phyloP scores from a whole-genome alignment of 768 basidiomycete species.

The Collybia nuda region DNA sequence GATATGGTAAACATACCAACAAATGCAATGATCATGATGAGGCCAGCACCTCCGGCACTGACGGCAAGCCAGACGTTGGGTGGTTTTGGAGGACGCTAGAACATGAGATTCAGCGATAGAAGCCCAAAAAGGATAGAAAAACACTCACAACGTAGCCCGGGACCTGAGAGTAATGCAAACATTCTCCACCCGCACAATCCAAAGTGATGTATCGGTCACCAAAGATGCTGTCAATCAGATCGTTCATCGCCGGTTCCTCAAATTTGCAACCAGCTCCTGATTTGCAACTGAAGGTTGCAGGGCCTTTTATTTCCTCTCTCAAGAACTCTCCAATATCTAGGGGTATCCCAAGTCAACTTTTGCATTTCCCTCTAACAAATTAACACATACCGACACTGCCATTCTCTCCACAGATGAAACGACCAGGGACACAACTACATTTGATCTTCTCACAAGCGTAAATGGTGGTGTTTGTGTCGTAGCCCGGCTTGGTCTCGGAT shows the following conservation, averaged over 20 bases:
- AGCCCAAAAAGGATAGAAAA: not conserved
- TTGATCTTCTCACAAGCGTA: conserved; percentile 84
- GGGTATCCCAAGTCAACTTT: no score
- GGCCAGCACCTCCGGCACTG: conserved; percentile 76
- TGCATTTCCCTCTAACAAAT: no score
- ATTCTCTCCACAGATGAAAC: conserved; percentile 94
- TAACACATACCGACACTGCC: conserved; percentile 80
- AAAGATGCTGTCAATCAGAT: conserved; percentile 90
- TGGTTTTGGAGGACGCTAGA: conserved; percentile 74
- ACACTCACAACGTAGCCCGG: conserved; percentile 81
- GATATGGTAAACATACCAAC: conserved; percentile 38
- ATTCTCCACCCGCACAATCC: conserved; percentile 87
- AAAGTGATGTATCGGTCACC: conserved; percentile 90
- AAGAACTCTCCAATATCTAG: conserved; percentile 94
- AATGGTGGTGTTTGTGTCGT: conserved; percentile 67
- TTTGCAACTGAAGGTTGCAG: conserved; percentile 81
- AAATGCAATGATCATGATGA: conserved; percentile 70
- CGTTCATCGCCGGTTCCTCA: conserved; percentile 96
- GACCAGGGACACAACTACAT: conserved; percentile 90
- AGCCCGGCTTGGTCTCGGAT: conserved; percentile 45
- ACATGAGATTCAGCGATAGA: not conserved
- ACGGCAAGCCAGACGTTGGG: conserved; percentile 87
- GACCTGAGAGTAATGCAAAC: conserved; percentile 89
- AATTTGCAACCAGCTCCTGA: conserved; percentile 78
- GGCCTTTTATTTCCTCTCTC: conserved; percentile 85